Percentiles rank a stretch among this genome's conserved stretches.
These are phyloP conservation scores for Berkeleyomyces rouxiae DNA, from an alignment of 2,329 filamentous ascomycete genomes.

Conservation along the genomic window DNA sequence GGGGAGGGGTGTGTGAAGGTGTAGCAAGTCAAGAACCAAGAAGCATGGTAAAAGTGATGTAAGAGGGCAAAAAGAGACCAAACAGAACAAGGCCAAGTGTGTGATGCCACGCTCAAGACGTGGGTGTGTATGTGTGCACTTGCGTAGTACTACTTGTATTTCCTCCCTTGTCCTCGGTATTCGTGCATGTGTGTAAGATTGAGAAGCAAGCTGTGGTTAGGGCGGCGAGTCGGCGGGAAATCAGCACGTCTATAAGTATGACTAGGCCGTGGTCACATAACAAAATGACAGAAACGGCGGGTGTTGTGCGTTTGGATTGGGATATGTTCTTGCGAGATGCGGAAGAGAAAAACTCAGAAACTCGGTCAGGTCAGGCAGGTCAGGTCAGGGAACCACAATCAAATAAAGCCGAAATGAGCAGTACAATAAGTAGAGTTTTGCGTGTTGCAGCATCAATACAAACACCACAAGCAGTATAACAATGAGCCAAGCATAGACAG, in stretches of 20 bases:
- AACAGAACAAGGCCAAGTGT: not conserved
- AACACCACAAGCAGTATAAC: not conserved
- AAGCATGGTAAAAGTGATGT: not conserved
- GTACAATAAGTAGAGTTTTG: not conserved
- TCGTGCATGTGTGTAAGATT: not conserved
- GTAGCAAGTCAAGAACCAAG: not conserved
- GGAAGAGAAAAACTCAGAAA: not conserved
- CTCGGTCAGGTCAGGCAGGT: not conserved
- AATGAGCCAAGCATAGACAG: not conserved
- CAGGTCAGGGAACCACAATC: not conserved
- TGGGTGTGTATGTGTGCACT: not conserved
- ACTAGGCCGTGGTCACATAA: not conserved
- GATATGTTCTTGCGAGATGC: not conserved
- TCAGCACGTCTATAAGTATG: not conserved
- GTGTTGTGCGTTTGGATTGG: not conserved
- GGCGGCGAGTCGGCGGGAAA: not conserved
- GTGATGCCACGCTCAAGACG: not conserved
- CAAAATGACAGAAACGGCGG: not conserved
- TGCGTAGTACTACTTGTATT: not conserved
- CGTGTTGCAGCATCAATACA: not conserved
- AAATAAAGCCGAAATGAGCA: not conserved
- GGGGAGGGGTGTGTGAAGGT: not conserved
- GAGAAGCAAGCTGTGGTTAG: not conserved
- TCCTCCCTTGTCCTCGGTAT: not conserved
- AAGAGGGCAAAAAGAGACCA: not conserved